A percentile compares a stretch with the other conserved stretches of the same genome.
phyloP scores from a whole-genome alignment of 257 asterid genomes.

The Verbena officinalis region DNA sequence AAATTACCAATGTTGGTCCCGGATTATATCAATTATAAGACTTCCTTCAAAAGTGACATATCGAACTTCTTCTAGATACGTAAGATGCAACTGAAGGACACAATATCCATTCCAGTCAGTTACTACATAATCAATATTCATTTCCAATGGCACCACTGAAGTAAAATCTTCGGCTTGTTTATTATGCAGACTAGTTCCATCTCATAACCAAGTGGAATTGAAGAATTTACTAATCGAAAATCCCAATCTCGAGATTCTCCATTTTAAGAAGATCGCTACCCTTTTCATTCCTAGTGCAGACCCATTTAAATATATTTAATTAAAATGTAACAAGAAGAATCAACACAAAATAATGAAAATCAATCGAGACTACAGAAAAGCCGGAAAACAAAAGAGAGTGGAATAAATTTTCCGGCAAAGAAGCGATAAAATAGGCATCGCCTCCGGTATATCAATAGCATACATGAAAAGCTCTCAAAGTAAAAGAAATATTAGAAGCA shows the following conservation, averaged over 20 bases:
- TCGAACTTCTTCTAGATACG: not conserved
- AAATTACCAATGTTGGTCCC: too few relatives aligned
- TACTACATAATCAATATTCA: not conserved
- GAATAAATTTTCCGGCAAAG: not conserved
- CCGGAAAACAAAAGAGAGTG: not conserved
- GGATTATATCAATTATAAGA: too few relatives aligned
- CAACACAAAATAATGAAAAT: conserved; percentile 3
- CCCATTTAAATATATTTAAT: not conserved
- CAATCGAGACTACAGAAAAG: conserved; percentile 1
- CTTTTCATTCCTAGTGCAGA: not conserved
- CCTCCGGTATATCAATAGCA: not conserved
- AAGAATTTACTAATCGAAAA: not conserved
- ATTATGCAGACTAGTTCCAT: too few relatives aligned
- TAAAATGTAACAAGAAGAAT: conserved; percentile 4
- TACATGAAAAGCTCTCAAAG: conserved; percentile 2
- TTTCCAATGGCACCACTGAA: too few relatives aligned
- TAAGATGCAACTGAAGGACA: conserved; percentile 21
- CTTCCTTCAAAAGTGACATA: not conserved
- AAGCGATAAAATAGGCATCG: not conserved
- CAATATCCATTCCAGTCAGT: not conserved
- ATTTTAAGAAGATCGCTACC: not conserved
- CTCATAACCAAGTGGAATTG: too few relatives aligned
- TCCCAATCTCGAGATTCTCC: conserved; percentile 11
- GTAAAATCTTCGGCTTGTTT: too few relatives aligned
- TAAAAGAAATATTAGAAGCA: not conserved